Evolutionary conservation across 257 asterid species (phyloP).

Genomic region (Nicotiana undulata): DNA sequence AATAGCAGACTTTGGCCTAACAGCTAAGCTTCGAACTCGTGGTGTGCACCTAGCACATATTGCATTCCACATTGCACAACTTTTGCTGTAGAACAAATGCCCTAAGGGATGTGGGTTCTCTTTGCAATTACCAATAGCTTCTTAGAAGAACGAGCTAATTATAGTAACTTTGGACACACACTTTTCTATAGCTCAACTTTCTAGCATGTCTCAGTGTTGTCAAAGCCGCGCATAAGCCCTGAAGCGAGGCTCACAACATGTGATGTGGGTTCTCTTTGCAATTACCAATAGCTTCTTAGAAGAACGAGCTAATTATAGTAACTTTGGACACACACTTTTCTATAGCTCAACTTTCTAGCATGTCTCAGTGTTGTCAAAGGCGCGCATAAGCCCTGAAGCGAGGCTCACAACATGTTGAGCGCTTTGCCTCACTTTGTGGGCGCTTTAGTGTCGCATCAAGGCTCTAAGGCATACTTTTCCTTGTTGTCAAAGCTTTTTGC

Average conservation of each 20-base stretch:
- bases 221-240: too few species aligned
- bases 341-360: background rate
- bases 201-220: background rate
- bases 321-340: background rate
- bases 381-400: too few species aligned
- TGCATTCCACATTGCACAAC: background rate
- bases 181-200: background rate
- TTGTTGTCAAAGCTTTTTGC: too few species aligned
- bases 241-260: too few species aligned
- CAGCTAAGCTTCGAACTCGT: background rate
- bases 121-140: background rate
- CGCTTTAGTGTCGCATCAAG: too few species aligned
- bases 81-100: background rate
- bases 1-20: background rate
- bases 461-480: too few species aligned
- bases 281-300: background rate
- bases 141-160: background rate
- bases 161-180: background rate
- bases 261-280: background rate
- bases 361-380: too few species aligned
- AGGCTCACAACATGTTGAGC: too few species aligned
- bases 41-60: background rate
- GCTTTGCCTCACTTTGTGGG: too few species aligned
- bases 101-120: background rate
- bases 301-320: background rate